These are phyloP conservation scores for Nemania serpens DNA, from an alignment of 2,329 filamentous ascomycete genomes.

Conservation along the genomic window DNA sequence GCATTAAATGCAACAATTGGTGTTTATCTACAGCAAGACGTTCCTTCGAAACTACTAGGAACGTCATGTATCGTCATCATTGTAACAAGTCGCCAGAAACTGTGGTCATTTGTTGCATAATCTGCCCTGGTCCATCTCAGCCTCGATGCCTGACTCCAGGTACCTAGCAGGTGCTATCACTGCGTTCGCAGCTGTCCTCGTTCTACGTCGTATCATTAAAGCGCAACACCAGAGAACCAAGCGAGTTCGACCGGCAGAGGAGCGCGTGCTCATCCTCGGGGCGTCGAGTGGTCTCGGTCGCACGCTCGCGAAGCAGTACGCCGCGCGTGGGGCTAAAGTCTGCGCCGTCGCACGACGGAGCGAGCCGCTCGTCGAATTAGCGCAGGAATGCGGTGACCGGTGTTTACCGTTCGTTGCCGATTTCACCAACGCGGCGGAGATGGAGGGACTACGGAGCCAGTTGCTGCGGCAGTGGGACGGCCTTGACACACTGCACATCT, in stretches of 20 bases:
- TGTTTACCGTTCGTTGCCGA: conserved; percentile 39
- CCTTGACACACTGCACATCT: conserved; percentile 41
- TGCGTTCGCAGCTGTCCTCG: conserved; percentile 22
- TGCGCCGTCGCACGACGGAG: conserved; percentile 40
- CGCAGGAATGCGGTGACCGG: conserved; percentile 35
- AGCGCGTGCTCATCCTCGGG: conserved; percentile 42
- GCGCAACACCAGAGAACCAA: conserved; percentile 12
- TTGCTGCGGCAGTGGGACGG: conserved; percentile 38
- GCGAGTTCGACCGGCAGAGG: conserved; percentile 25
- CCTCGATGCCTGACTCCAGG: conserved; percentile 8
- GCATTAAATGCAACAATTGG: no score
- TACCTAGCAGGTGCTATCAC: conserved; percentile 18
- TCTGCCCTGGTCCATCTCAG: no score
- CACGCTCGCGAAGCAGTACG: conserved; percentile 37
- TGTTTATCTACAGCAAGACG: no score
- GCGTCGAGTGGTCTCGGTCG: conserved; percentile 44
- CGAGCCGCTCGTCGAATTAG: conserved; percentile 35
- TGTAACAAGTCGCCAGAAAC: no score
- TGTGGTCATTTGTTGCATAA: no score
- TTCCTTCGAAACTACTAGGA: no score
- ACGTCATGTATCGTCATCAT: no score
- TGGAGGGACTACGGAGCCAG: conserved; percentile 36
- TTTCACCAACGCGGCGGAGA: conserved; percentile 35
- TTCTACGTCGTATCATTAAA: conserved; percentile 18
- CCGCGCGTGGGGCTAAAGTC: conserved; percentile 37